These are phyloP conservation scores for Amanita fuliginea DNA, from an alignment of 768 basidiomycete genomes.

Conservation along the genomic window DNA sequence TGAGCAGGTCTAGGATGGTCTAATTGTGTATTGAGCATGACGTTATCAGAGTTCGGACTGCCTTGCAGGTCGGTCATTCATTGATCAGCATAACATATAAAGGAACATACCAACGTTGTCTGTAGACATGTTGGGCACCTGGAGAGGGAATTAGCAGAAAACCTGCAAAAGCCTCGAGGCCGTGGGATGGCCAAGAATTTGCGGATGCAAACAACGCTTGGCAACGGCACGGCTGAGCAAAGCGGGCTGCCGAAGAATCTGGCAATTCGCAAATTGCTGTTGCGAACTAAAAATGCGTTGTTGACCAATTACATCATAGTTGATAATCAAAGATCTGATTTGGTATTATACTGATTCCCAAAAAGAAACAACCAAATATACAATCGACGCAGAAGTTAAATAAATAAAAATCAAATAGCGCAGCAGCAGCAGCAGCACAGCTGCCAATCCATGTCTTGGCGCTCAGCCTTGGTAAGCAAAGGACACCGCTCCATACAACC, in stretches of 20 bases:
- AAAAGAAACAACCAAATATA: not conserved
- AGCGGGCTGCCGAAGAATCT: too few species aligned
- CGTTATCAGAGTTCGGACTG: not conserved
- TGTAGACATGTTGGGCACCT: not conserved
- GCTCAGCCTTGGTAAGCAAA: constrained; percentile 85
- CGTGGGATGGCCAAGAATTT: constrained; percentile 1
- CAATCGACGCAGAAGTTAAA: too few species aligned
- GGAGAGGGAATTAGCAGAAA: not conserved
- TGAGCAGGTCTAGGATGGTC: not conserved
- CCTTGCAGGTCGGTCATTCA: not conserved
- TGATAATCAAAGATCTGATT: not conserved
- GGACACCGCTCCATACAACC: constrained; percentile 87
- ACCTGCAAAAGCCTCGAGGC: not conserved
- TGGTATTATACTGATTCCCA: not conserved
- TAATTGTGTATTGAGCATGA: not conserved
- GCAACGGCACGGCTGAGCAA: not conserved
- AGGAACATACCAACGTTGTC: not conserved
- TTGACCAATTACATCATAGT: not conserved
- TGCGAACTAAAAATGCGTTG: not conserved
- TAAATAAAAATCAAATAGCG: not conserved
- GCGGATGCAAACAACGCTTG: not conserved
- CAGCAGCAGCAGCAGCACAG: not conserved
- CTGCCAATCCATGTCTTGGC: not conserved
- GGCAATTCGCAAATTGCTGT: not conserved
- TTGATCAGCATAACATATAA: not conserved